Percentiles rank a stretch among this genome's conserved stretches.
Conservation (phyloP, 257 asterid genomes). For the Jacaranda mimosifolia region DNA sequence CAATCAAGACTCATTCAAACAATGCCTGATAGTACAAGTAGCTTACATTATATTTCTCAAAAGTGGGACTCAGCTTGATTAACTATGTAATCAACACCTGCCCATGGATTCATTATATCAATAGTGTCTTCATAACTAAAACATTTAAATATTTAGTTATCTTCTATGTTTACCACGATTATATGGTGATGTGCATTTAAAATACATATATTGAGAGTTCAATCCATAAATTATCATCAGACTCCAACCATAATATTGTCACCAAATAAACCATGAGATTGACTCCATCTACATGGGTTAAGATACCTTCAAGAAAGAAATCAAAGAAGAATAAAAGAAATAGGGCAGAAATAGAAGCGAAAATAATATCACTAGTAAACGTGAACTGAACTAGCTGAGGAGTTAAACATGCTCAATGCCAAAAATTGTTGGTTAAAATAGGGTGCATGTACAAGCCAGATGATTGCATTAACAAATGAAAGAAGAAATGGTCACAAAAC, state of each 20-base stretch:
- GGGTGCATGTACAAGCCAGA: neutral
- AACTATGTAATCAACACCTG: neutral
- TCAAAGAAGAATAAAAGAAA: neutral
- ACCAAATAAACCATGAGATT: neutral
- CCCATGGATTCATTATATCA: neutral
- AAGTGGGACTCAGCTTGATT: neutral
- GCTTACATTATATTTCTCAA: neutral
- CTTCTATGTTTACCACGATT: no score
- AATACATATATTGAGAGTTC: neutral
- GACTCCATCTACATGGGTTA: conserved; percentile 1
- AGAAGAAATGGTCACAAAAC: neutral
- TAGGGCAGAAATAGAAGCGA: neutral
- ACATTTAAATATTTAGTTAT: no score
- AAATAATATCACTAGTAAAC: neutral
- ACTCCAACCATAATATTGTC: neutral
- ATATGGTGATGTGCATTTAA: no score
- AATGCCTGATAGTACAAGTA: neutral
- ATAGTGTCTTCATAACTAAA: no score
- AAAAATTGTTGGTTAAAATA: neutral
- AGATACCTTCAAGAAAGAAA: conserved; percentile 8
- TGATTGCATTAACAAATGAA: conserved; percentile 3
- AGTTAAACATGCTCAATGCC: neutral
- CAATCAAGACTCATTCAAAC: neutral
- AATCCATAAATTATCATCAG: conserved; percentile 2
- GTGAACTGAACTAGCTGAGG: neutral